Percentiles rank a stretch among this genome's conserved stretches.
Evolutionary conservation across 2,329 filamentous ascomycete genomes (phyloP).

Genomic region (Cladosporium cucumerinum): DNA sequence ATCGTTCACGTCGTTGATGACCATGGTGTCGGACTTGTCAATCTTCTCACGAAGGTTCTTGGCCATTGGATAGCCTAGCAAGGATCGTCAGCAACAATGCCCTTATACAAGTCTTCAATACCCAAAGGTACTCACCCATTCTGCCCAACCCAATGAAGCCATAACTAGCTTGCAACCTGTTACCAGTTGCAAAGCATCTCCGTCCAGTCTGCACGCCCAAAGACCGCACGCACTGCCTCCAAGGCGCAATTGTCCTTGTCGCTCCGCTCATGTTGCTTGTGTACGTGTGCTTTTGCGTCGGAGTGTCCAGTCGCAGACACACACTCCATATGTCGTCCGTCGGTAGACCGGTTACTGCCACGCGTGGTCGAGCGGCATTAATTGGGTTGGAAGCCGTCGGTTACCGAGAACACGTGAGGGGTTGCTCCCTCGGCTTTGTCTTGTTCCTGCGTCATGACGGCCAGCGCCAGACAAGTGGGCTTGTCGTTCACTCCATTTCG

Average conservation of each 20-base stretch:
- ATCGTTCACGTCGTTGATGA: slow-evolving; percentile 64
- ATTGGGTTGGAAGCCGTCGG: slow-evolving; percentile 3
- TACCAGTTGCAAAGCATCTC: slow-evolving; percentile 45
- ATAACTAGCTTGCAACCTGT: slow-evolving; percentile 43
- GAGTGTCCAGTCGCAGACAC: background rate
- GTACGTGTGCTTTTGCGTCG: background rate
- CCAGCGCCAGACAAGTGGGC: background rate
- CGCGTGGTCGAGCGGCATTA: slow-evolving; percentile 5
- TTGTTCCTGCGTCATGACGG: slow-evolving; percentile 1
- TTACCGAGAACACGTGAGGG: slow-evolving; percentile 13
- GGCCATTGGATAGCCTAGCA: slow-evolving; percentile 67
- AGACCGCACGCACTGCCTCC: slow-evolving; percentile 16
- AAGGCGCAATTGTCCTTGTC: slow-evolving; percentile 12
- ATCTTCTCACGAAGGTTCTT: slow-evolving; percentile 67
- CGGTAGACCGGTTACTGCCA: background rate
- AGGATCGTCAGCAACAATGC: slow-evolving; percentile 17
- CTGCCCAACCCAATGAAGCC: slow-evolving; percentile 51
- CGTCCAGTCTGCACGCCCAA: slow-evolving; percentile 22
- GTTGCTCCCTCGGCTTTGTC: slow-evolving; percentile 7
- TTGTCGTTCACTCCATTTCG: background rate
- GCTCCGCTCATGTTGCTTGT: slow-evolving; percentile 7
- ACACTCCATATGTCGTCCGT: background rate
- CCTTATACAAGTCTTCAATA: background rate
- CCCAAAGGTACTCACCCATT: slow-evolving; percentile 44
- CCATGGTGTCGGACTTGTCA: slow-evolving; percentile 58